Evolutionary conservation across 2,329 filamentous ascomycete species (phyloP), one percentile per base, ranked within the genome.

Genomic region (Penicillium crustosum): DNA sequence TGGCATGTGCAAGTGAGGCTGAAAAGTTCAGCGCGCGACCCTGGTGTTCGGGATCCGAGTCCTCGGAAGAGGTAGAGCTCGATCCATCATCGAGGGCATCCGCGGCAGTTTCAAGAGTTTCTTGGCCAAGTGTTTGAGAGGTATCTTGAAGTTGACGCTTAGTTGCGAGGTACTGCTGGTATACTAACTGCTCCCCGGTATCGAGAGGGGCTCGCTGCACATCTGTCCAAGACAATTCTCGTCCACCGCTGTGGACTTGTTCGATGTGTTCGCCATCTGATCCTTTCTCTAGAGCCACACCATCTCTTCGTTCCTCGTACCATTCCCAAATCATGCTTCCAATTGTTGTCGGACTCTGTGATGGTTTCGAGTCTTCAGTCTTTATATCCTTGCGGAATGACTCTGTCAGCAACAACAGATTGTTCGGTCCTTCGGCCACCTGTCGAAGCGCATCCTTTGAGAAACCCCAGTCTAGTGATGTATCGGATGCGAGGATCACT

Each of bases 391-490:
- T 68, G 48, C 68, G 70, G 57, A 76, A 68, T 7, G 87, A 85
- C 67, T 97, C 93, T 0, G 93, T 97, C 43, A 99, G 77, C 53
- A 99, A 86, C 36, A 99, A 84, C 45, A 97, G 78, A 71, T 97
- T 99, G 42, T 87, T 86, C 1, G 88, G 79, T 63, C 95, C 89
- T 58, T 84, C 82, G 0, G 91, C 91, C 55, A 99, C 81, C 10
- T 83, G 82, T 62, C 84, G 86, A 49, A 99, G 77, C 0, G 93
- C 81, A 53, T 93, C 87, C 68, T 89, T 91, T 0, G 94, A 95
- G 69, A 96, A 96, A 0, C 94, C 94, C 94, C 94, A 99, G 67
- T 96, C 91, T 21, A 97, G 78, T 31, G 90, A 95, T 4, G 87
- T 84, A 72, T 97, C 93, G 66, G 91, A 97, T 3, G 94, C 93